Evolutionary conservation across 2,329 filamentous ascomycete species (phyloP).

Genomic region (Diaporthe destruens): DNA sequence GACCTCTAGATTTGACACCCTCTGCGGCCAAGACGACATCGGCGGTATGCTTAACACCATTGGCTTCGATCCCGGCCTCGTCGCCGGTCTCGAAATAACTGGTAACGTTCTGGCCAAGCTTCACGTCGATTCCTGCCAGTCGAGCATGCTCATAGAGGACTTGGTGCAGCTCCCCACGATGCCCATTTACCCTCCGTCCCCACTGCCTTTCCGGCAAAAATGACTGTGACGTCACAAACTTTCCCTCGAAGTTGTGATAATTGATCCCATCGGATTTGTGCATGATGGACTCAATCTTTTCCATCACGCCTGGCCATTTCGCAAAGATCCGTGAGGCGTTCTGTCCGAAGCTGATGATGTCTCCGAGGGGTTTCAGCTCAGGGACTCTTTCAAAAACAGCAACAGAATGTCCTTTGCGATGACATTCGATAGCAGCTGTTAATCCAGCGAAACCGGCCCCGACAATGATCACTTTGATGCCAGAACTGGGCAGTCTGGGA

Average conservation of each 20-base stretch:
- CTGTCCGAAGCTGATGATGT: conserved; percentile 67
- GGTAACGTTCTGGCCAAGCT: conserved; percentile 57
- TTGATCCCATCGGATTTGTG: conserved; percentile 55
- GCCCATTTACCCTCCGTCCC: conserved; percentile 65
- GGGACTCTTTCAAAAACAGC: conserved; percentile 60
- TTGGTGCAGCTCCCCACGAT: conserved; percentile 65
- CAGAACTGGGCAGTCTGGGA: conserved; percentile 45
- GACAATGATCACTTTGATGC: conserved; percentile 60
- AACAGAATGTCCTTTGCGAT: conserved; percentile 64
- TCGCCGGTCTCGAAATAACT: conserved; percentile 59
- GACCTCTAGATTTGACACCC: conserved; percentile 58
- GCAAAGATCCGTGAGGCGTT: conserved; percentile 69
- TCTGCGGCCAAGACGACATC: conserved; percentile 59
- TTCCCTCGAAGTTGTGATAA: conserved; percentile 59
- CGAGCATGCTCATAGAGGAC: conserved; percentile 63
- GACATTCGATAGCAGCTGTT: conserved; percentile 68
- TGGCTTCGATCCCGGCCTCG: conserved; percentile 55
- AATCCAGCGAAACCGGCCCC: conserved; percentile 68
- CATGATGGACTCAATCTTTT: conserved; percentile 62
- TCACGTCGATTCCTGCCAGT: conserved; percentile 59
- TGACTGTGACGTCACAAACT: conserved; percentile 61
- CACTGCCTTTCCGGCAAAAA: conserved; percentile 49
- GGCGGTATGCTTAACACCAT: conserved; percentile 53
- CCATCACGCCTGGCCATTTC: conserved; percentile 65
- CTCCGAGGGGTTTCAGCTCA: conserved; percentile 58